These are phyloP conservation scores for Astrothelium macrocarpum DNA, from an alignment of 495 filamentous ascomycete species.

Conservation along the genomic window DNA sequence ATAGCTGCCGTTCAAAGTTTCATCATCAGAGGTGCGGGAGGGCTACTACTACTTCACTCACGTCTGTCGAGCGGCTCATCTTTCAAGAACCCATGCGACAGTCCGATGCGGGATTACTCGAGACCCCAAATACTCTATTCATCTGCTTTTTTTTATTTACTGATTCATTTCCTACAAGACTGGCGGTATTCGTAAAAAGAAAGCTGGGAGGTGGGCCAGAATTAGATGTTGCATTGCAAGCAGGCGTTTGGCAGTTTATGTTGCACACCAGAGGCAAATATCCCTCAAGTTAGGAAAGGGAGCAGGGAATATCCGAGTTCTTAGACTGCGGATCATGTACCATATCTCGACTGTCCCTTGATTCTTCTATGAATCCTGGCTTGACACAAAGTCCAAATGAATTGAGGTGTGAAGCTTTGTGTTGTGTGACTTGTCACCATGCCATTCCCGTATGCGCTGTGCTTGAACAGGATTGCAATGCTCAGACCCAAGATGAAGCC, in stretches of 20 bases:
- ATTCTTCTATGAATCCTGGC: neutral
- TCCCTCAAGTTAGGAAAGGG: neutral
- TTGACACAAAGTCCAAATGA: neutral
- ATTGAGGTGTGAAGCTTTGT: neutral
- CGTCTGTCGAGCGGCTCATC: neutral
- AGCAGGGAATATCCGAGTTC: neutral
- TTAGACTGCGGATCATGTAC: neutral
- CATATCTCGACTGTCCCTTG: neutral
- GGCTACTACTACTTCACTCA: neutral
- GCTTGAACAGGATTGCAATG: neutral
- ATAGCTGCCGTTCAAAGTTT: neutral
- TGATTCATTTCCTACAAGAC: neutral
- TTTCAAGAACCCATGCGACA: conserved; percentile 1
- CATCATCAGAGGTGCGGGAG: neutral
- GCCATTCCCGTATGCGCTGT: neutral
- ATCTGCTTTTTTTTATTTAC: neutral
- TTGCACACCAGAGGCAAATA: neutral
- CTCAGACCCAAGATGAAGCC: neutral
- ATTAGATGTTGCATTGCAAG: conserved; percentile 6
- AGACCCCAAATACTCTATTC: neutral
- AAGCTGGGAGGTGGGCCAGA: neutral
- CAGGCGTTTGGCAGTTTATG: neutral
- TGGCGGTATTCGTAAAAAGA: neutral
- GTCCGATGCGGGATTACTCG: conserved; percentile 1
- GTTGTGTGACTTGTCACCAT: neutral